Evolutionary conservation across 1,139 yeast genomes (phyloP).

Genomic region (Blastobotrys petasosporus): DNA sequence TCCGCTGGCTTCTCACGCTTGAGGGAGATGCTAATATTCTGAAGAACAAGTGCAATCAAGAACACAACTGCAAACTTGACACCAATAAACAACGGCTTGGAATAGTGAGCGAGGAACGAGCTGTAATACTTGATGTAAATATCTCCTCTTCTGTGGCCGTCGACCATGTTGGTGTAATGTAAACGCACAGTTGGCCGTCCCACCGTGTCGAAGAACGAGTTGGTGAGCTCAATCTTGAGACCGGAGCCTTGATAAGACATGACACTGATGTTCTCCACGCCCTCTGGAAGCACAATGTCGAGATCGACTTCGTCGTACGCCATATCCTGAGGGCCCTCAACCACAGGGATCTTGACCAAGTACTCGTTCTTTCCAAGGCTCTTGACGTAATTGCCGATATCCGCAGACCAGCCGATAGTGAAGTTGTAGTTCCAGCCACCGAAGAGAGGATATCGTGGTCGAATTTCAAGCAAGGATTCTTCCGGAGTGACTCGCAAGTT

Average conservation of each 20-base stretch:
- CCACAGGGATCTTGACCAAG: slow-evolving; percentile 60
- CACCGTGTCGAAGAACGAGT: slow-evolving; percentile 66
- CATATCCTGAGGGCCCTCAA: slow-evolving; percentile 66
- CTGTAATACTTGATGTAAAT: slow-evolving; percentile 60
- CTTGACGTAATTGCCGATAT: slow-evolving; percentile 47
- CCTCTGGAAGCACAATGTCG: slow-evolving; percentile 79
- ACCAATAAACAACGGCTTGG: slow-evolving; percentile 65
- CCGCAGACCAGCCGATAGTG: slow-evolving; percentile 85
- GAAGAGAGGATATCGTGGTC: slow-evolving; percentile 86
- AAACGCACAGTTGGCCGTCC: slow-evolving; percentile 81
- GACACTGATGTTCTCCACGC: slow-evolving; percentile 58
- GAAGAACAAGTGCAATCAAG: slow-evolving; percentile 46
- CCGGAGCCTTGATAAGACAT: slow-evolving; percentile 46
- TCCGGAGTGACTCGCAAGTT: slow-evolving; percentile 37
- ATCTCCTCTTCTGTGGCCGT: slow-evolving; percentile 56
- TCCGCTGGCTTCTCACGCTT: no score
- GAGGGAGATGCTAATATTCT: slow-evolving; percentile 35
- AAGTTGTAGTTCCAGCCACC: slow-evolving; percentile 97
- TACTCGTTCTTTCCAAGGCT: slow-evolving; percentile 46
- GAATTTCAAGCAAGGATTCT: slow-evolving; percentile 47
- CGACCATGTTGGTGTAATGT: slow-evolving; percentile 57
- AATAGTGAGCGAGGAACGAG: slow-evolving; percentile 46
- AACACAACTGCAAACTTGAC: slow-evolving; percentile 57
- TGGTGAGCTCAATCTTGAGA: slow-evolving; percentile 35
- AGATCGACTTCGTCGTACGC: slow-evolving; percentile 56